Percentiles rank a stretch among this genome's conserved stretches.
These are phyloP conservation scores for Coniochaeta sp. DNA, from an alignment of 2,329 filamentous ascomycete genomes.

Conservation along the genomic window DNA sequence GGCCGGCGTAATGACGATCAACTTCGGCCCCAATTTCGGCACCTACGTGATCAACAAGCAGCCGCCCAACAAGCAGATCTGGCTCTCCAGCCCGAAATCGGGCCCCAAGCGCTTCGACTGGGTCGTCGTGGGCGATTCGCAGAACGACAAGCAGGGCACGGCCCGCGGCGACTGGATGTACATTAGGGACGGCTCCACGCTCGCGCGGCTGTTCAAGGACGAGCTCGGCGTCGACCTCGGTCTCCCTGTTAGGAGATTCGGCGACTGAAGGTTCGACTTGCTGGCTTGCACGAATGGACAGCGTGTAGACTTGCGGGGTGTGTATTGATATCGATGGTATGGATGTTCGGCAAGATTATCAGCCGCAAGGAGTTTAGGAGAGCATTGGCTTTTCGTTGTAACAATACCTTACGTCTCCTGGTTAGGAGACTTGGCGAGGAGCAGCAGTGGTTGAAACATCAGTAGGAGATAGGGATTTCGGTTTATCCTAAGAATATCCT, in stretches of 20 bases:
- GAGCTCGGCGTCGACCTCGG: slow-evolving; percentile 66
- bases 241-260: slow-evolving; percentile 13
- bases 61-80: slow-evolving; percentile 94
- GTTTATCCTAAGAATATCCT: no score
- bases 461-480: no score
- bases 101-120: slow-evolving; percentile 96
- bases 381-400: no score
- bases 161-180: slow-evolving; percentile 79
- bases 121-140: slow-evolving; percentile 65
- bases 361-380: no score
- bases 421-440: no score
- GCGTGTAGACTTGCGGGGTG: no score
- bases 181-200: slow-evolving; percentile 68
- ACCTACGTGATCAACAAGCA: slow-evolving; percentile 98
- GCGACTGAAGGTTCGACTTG: not conserved
- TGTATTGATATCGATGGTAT: no score
- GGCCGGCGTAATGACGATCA: slow-evolving; percentile 80
- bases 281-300: not conserved
- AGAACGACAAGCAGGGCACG: slow-evolving; percentile 73
- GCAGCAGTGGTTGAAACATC: no score
- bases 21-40: slow-evolving; percentile 55
- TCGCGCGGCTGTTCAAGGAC: slow-evolving; percentile 64
- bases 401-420: no score
- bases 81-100: slow-evolving; percentile 72
- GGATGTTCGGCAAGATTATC: no score